Evolutionary conservation across 176 grass and related monocot genomes (phyloP).

Genomic region (Dactylis glomerata): DNA sequence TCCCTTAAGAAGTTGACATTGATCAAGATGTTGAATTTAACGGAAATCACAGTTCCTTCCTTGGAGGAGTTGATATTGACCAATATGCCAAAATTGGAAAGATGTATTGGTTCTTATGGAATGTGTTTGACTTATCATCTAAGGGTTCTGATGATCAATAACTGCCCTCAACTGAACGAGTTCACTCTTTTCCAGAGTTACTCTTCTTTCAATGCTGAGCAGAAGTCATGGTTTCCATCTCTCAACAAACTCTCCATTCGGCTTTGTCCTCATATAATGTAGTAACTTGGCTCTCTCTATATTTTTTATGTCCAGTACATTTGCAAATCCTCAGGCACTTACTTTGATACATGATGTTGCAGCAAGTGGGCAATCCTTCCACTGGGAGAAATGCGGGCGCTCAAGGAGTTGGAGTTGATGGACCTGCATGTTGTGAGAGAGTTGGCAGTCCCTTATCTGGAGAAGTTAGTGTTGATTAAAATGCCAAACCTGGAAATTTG

Average conservation of each 20-base stretch:
- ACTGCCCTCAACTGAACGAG: conserved; percentile 18
- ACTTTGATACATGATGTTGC: conserved; percentile 1
- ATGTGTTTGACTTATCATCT: not conserved
- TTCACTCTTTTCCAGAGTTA: not conserved
- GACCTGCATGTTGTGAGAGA: not conserved
- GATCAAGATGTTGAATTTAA: not conserved
- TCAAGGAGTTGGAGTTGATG: conserved; percentile 30
- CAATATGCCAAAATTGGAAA: conserved; percentile 21
- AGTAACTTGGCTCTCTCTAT: not conserved
- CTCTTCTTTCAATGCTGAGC: not conserved
- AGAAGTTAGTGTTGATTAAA: conserved; percentile 27
- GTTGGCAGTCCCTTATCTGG: conserved; percentile 5
- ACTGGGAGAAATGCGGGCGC: not conserved
- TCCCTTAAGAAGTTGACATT: conserved; percentile 12
- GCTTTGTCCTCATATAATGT: conserved; percentile 18
- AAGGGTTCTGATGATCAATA: not conserved
- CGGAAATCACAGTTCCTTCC: conserved; percentile 24
- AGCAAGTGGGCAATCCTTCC: conserved; percentile 14
- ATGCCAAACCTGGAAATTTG: conserved; percentile 30
- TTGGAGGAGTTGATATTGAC: conserved; percentile 23
- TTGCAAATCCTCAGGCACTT: not conserved
- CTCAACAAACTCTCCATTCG: conserved; percentile 26
- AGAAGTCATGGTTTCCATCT: conserved; percentile 12
- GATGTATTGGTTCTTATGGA: conserved; percentile 3
- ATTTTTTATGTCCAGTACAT: not conserved